Evolutionary conservation across 2,329 filamentous ascomycete genomes (phyloP).

Genomic region (Claviceps fusiformis): DNA sequence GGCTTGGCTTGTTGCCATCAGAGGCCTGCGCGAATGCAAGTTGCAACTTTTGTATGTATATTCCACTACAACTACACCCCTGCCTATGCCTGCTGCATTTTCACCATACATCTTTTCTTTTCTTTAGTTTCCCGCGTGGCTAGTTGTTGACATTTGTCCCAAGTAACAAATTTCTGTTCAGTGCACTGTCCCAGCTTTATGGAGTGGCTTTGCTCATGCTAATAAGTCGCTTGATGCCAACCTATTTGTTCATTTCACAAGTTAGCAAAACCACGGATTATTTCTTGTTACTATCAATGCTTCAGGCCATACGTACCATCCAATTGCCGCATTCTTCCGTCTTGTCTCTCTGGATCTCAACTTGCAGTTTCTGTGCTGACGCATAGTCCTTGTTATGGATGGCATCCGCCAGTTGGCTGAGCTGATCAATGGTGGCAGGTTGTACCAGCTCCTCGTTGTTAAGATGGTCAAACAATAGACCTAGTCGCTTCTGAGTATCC

Average conservation of each 20-base stretch:
- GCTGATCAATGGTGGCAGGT: slow-evolving; percentile 58
- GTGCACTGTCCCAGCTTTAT: slow-evolving; percentile 17
- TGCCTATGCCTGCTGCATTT: background rate
- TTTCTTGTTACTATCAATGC: background rate
- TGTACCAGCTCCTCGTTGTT: slow-evolving; percentile 90
- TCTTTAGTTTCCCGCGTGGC: background rate
- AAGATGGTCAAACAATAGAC: slow-evolving; percentile 88
- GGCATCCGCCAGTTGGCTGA: slow-evolving; percentile 50
- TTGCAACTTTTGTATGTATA: background rate
- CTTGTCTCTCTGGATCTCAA: slow-evolving; percentile 64
- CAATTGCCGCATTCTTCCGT: slow-evolving; percentile 72
- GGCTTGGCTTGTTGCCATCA: too few species aligned
- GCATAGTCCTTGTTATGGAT: slow-evolving; percentile 58
- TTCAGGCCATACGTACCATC: slow-evolving; percentile 51
- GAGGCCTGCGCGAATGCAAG: too few species aligned
- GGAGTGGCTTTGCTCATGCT: slow-evolving; percentile 69
- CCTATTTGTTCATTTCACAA: slow-evolving; percentile 26
- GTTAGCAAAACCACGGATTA: slow-evolving; percentile 24
- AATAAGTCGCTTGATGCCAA: slow-evolving; percentile 63
- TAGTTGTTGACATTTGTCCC: background rate
- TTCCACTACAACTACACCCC: background rate
- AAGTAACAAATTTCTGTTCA: background rate
- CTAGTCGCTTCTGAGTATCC: slow-evolving; percentile 85
- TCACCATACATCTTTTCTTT: background rate
- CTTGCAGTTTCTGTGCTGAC: slow-evolving; percentile 52